Evolutionary conservation across 2,329 filamentous ascomycete species (phyloP).

Genomic region (Elsinoe batatas): DNA sequence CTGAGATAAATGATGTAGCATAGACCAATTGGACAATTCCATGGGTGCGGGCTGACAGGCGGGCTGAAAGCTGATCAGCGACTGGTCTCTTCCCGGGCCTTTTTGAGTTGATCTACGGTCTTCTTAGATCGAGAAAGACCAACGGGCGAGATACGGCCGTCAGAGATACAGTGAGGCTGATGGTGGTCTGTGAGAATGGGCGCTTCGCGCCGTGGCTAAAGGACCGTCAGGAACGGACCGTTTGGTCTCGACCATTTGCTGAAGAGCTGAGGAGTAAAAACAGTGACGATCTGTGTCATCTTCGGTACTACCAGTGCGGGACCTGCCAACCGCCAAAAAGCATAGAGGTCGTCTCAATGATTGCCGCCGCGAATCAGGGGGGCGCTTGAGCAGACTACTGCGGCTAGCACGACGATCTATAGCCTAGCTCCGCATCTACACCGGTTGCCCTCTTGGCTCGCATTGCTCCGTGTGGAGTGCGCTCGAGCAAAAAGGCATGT

Average conservation of each 20-base stretch:
- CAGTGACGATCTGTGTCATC: neutral
- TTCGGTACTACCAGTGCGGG: neutral
- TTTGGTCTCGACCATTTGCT: neutral
- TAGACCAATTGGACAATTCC: conserved; percentile 1
- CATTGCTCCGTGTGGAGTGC: neutral
- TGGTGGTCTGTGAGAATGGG: neutral
- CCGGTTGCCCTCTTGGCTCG: conserved; percentile 9
- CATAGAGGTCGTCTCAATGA: conserved; percentile 4
- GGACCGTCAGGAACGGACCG: conserved; percentile 9
- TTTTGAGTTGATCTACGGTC: conserved; percentile 3
- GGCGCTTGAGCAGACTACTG: neutral
- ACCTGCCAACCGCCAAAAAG: conserved; percentile 1
- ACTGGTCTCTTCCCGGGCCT: neutral
- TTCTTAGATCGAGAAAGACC: neutral
- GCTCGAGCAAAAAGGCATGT: neutral
- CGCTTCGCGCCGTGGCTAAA: conserved; percentile 1
- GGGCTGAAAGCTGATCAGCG: neutral
- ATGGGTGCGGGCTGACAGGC: neutral
- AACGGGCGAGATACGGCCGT: conserved; percentile 11
- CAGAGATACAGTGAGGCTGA: conserved; percentile 1
- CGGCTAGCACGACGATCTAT: neutral
- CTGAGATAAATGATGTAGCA: neutral
- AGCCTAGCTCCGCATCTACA: conserved; percentile 3
- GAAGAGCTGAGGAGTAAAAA: neutral
- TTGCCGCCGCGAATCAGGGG: conserved; percentile 7